Conservation (phyloP, 768 basidiomycete species). For the Gymnopilus junonius region DNA sequence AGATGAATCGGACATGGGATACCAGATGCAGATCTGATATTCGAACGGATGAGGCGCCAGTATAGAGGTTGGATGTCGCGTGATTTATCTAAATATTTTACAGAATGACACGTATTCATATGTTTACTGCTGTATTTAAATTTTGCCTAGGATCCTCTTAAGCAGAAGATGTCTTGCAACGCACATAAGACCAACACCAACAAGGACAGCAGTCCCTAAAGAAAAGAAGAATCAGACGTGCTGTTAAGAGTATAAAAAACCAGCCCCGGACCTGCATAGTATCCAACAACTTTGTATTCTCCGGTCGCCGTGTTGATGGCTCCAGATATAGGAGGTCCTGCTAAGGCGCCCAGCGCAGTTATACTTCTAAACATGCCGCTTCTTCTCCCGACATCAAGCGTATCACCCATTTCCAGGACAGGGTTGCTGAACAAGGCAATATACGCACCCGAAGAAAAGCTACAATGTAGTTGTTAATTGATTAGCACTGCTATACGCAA, state of each 20-base stretch:
- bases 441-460: slow-evolving; percentile 65
- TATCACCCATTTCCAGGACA: slow-evolving; percentile 61
- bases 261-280: slow-evolving; percentile 58
- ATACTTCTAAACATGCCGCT: slow-evolving; percentile 68
- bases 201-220: neutral
- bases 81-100: no score
- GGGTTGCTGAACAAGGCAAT: slow-evolving; percentile 60
- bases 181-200: neutral
- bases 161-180: neutral
- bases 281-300: slow-evolving; percentile 56
- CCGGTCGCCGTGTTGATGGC: slow-evolving; percentile 51
- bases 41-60: no score
- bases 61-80: no score
- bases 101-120: no score
- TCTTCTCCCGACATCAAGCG: slow-evolving; percentile 66
- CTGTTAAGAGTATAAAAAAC: no score
- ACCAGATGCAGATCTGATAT: no score
- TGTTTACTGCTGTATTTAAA: no score
- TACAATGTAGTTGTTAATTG: slow-evolving; percentile 26
- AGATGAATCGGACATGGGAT: neutral
- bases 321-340: slow-evolving; percentile 78
- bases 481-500: neutral
- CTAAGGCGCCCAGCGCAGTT: slow-evolving; percentile 64
- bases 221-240: no score
- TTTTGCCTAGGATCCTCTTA: neutral